Evolutionary conservation across 2,329 filamentous ascomycete genomes (phyloP), one percentile per base, ranked within the genome.

Genomic region (Elsinoe batatas): DNA sequence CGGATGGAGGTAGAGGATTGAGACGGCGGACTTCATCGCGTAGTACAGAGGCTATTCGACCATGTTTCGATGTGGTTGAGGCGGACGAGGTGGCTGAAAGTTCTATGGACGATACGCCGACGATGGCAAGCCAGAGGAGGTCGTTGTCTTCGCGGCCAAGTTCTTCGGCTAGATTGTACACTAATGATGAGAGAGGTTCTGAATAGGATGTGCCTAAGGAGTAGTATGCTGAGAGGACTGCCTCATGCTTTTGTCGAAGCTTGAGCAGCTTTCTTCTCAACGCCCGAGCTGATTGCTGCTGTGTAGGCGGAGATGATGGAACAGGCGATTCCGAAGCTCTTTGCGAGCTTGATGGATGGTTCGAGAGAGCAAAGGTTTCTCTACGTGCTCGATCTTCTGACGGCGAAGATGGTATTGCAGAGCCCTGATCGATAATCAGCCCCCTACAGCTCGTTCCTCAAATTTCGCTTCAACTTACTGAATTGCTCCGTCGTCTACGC

Each of bases 141-240:
- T 98, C 91, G 64, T 97, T 98, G 69, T 97, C 91, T 76, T 97
- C 93, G 54, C 91, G 86, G 59, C 93, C 93, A 5, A 98, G 81
- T 66, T 97, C 93, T 1, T 91, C 95, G 1, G 91, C 93, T 12
- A 98, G 77, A 0, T 90, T 94, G 70, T 97, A 98, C 66, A 96
- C 81, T 73, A 97, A 85, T 0, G 91, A 95, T 0, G 91, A 93
- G 56, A 97, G 88, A 0, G 93, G 93, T 67, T 98, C 93, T 0
- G 91, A 91, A 67, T 95, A 96, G 1, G 90, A 95, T 2, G 88
- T 85, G 38, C 93, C 93, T 30, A 88, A 79, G 26, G 83, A 80
- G 72, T 97, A 96, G 71, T 98, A 97, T 60, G 82, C 79, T 50
- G 86, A 82, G 36, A 97, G 75, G 0, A 91, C 77, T 0, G 73